phyloP scores from a whole-genome alignment of 441 rosid genomes.

The Pelargonium fulgidum region DNA sequence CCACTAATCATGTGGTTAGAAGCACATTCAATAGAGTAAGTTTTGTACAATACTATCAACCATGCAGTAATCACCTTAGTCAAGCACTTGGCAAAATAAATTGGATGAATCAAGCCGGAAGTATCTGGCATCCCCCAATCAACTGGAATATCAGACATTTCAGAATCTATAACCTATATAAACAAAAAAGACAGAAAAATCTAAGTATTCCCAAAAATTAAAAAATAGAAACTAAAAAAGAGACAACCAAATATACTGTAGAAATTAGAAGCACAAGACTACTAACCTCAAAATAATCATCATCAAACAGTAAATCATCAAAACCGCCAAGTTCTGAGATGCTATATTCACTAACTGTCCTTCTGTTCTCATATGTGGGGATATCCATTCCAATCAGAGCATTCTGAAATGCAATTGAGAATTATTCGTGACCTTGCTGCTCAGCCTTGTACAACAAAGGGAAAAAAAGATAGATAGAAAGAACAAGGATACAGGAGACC shows the following conservation, averaged over 20 bases:
- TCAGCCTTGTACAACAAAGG: neutral
- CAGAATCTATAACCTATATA: conserved; percentile 57
- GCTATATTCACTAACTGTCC: conserved; percentile 43
- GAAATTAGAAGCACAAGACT: conserved; percentile 19
- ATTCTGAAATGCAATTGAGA: conserved; percentile 44
- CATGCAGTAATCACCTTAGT: conserved; percentile 40
- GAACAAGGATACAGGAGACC: neutral
- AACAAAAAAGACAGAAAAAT: conserved; percentile 15
- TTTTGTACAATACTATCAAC: conserved; percentile 6
- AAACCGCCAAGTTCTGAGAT: conserved; percentile 36
- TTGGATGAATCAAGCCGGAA: conserved; percentile 60
- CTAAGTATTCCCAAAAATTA: conserved; percentile 8
- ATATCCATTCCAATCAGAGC: conserved; percentile 77
- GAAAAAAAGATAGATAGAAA: neutral
- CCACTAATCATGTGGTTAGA: neutral
- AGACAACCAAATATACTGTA: conserved; percentile 12
- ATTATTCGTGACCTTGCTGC: conserved; percentile 15
- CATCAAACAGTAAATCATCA: conserved; percentile 48
- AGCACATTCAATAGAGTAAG: neutral
- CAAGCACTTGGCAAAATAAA: conserved; percentile 76
- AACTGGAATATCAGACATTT: conserved; percentile 46
- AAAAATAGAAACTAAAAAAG: neutral
- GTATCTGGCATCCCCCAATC: conserved; percentile 91
- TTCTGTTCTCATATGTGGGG: conserved; percentile 45
- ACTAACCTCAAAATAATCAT: conserved; percentile 67